Percentiles rank a stretch among this genome's conserved stretches.
phyloP scores from a whole-genome alignment of 805 yeast genomes.

The Saturnispora gosingensis region DNA sequence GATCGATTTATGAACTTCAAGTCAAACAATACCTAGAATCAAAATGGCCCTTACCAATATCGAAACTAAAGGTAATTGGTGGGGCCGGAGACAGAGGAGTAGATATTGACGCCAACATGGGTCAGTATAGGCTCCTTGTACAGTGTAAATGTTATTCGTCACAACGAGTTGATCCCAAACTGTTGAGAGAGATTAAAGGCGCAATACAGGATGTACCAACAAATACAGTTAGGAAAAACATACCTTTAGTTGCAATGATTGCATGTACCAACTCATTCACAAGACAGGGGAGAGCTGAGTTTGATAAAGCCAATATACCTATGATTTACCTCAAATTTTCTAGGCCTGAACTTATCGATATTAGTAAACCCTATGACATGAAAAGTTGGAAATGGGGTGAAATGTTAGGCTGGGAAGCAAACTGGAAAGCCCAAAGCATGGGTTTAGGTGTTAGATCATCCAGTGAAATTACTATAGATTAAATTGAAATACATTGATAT shows the following conservation, averaged over 20 bases:
- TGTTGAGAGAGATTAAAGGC: constrained; percentile 46
- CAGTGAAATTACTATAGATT: neutral
- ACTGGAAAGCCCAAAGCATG: constrained; percentile 5
- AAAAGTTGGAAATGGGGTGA: constrained; percentile 33
- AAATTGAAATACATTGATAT: neutral
- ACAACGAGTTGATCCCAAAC: constrained; percentile 35
- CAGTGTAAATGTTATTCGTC: constrained; percentile 45
- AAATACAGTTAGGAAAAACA: neutral
- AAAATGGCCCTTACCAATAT: constrained; percentile 2
- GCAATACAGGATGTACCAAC: constrained; percentile 28
- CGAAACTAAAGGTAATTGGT: constrained; percentile 37
- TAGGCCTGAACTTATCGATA: constrained; percentile 20
- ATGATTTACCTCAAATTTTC: constrained; percentile 35
- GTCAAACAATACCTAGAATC: constrained; percentile 31
- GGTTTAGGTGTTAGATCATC: neutral
- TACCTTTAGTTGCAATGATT: constrained; percentile 29
- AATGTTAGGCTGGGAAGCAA: constrained; percentile 19
- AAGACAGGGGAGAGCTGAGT: constrained; percentile 35
- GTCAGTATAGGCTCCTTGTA: constrained; percentile 33
- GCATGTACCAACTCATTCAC: constrained; percentile 41
- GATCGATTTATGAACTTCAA: constrained; percentile 46
- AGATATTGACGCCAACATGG: constrained; percentile 38
- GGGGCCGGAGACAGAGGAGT: constrained; percentile 51
- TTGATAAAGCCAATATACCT: constrained; percentile 39
- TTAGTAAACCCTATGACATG: constrained; percentile 23